Evolutionary conservation across 192 early-diverging fungal genomes (phyloP), one percentile per base, ranked within the genome.

Genomic region (Diversispora eburnea): DNA sequence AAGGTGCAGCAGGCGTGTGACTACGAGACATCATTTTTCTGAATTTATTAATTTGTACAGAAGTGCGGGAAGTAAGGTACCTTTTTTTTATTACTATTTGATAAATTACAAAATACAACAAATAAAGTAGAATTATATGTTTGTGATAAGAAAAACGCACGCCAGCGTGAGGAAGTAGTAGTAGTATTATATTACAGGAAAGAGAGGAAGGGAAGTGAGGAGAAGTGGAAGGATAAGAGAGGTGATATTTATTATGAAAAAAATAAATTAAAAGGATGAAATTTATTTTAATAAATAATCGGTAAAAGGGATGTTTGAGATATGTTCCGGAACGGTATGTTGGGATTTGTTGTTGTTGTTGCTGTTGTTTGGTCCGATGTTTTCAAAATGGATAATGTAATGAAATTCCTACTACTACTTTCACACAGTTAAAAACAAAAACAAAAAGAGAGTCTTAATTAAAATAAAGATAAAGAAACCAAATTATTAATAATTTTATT

Each of bases 111-210:
- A 41, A 41, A 45, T 17, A 4, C 51, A 48, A 66, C 13, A 66
- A 66, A 66, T 47, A 15, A 13, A 12, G 41, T 22, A 22, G 8
- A 51, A 22, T 9, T 12, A 5, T 17, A 48, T 49, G 9, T 66
- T 3, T 25, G 3, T 42, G 48, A 48, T 19, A 49, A 49, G 20
- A 47, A 60, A n/a, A 46, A 20, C 22, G 33, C 70, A 72, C 70
- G 70, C 70, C 70, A 72, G 70, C 70, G 70, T 72, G 70, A 52
- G 49, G 48, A 13, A 47, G 17, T 39, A 20, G n/a, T 45, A 42
- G 57, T 15, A 45, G 33, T 33, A 33, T 33, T 33, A 33, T 33
- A 33, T 33, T 33, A 33, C 25, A 33, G 20, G 43, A 69, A 33
- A 33, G 20, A 25, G 33, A 33, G 25, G 25, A 33, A 33, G 64